A percentile compares a stretch with the other conserved stretches of the same genome.
Conservation (phyloP, 2,329 filamentous ascomycete genomes). For the Apiospora saccharicola region DNA sequence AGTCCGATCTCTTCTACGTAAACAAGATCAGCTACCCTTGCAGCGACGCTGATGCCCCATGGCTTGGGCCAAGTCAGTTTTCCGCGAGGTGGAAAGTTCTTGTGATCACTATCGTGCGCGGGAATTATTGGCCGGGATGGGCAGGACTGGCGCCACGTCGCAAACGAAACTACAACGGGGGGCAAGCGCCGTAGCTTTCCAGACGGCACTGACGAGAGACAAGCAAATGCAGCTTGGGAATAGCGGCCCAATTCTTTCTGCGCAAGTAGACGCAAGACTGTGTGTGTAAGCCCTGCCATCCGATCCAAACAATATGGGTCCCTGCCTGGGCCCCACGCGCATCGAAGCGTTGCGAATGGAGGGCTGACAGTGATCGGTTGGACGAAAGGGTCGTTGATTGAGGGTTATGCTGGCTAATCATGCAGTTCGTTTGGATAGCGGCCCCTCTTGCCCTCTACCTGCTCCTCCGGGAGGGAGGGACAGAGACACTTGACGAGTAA, state of each 20-base stretch:
- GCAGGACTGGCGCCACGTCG: conserved; percentile 31
- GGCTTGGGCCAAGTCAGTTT: conserved; percentile 9
- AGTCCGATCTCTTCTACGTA: conserved; percentile 8
- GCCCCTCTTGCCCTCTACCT: conserved; percentile 9
- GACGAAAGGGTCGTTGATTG: conserved; percentile 12
- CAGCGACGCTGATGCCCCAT: background rate
- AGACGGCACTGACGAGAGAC: conserved; percentile 6
- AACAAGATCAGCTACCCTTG: conserved; percentile 16
- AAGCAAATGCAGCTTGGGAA: conserved; percentile 15
- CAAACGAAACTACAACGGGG: conserved; percentile 24
- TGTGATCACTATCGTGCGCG: conserved; percentile 29
- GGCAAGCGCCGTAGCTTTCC: conserved; percentile 16
- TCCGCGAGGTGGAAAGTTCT: conserved; percentile 10
- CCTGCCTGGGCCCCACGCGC: conserved; percentile 15
- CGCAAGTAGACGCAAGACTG: background rate
- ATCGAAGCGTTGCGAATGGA: conserved; percentile 15
- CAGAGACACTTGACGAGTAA: background rate
- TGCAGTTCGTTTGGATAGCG: conserved; percentile 21
- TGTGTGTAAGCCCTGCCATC: conserved; percentile 20
- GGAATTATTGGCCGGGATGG: conserved; percentile 27
- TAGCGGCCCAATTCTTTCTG: conserved; percentile 18
- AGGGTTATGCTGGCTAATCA: conserved; percentile 14
- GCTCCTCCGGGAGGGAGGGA: conserved; percentile 13
- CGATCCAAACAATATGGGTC: conserved; percentile 18
- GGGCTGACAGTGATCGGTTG: conserved; percentile 19